Evolutionary conservation across 495 filamentous ascomycete species (phyloP).

Genomic region (Penicillium parvum): DNA sequence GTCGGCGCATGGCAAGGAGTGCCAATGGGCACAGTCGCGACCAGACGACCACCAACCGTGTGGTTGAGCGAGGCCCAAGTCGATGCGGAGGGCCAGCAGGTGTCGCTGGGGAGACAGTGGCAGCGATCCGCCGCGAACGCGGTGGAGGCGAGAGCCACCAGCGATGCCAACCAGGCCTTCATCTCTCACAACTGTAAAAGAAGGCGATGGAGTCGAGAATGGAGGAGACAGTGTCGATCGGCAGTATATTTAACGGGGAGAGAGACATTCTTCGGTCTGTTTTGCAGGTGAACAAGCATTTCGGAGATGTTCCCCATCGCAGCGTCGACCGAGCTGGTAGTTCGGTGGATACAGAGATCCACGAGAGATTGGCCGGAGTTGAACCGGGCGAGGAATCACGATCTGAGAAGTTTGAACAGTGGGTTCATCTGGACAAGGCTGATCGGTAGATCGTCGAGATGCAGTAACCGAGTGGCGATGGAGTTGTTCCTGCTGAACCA

Average conservation of each 20-base stretch:
- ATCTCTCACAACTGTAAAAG: constrained; percentile 14
- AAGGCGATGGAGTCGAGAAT: constrained; percentile 4
- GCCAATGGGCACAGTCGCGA: constrained; percentile 40
- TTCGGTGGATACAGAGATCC: not conserved
- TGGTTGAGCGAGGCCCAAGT: constrained; percentile 39
- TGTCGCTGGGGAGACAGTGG: constrained; percentile 29
- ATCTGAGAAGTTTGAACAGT: too few species aligned
- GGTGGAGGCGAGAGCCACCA: constrained; percentile 20
- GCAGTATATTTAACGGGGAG: constrained; percentile 4
- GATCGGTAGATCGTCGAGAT: too few species aligned
- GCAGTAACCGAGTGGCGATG: too few species aligned
- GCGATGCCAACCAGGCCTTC: constrained; percentile 24
- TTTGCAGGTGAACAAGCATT: not conserved
- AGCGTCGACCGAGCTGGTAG: constrained; percentile 1
- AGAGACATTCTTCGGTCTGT: not conserved
- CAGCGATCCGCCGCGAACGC: constrained; percentile 14
- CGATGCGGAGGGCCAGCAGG: constrained; percentile 35
- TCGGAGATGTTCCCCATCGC: constrained; percentile 21
- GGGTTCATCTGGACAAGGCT: too few species aligned
- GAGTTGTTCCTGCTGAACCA: too few species aligned
- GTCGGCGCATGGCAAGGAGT: constrained; percentile 40
- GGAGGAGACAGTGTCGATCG: constrained; percentile 12
- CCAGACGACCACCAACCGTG: constrained; percentile 35
- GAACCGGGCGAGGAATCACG: too few species aligned
- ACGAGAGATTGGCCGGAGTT: not conserved